Percentiles rank a stretch among this genome's conserved stretches.
These are phyloP conservation scores for Priceomyces fermenticarens DNA, from an alignment of 805 yeast species.

Conservation along the genomic window DNA sequence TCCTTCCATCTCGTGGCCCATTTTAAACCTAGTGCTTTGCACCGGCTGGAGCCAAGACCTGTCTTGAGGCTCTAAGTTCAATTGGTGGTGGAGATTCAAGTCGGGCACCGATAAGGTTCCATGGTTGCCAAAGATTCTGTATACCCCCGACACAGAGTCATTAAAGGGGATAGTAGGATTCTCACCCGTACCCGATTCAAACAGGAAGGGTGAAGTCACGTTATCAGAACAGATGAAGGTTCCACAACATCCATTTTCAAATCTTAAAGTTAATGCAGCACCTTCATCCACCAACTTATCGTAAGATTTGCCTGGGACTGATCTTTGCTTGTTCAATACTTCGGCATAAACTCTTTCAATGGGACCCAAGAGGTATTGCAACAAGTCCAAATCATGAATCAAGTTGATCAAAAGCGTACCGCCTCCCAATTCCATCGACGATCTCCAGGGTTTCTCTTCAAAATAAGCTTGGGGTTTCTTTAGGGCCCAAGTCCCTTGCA, in stretches of 20 bases:
- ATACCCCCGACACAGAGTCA: constrained; percentile 29
- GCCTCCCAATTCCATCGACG: constrained; percentile 32
- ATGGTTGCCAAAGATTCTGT: constrained; percentile 35
- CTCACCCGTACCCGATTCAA: constrained; percentile 43
- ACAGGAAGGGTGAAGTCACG: constrained; percentile 38
- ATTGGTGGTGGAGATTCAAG: constrained; percentile 34
- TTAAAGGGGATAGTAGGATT: constrained; percentile 38
- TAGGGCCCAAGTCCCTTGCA: constrained; percentile 42
- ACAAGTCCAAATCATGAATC: constrained; percentile 40
- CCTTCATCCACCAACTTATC: constrained; percentile 37
- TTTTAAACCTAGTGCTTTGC: constrained; percentile 17
- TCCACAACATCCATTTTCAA: constrained; percentile 37
- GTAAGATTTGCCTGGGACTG: constrained; percentile 2
- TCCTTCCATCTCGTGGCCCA: constrained; percentile 10
- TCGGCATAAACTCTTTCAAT: constrained; percentile 39
- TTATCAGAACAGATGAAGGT: constrained; percentile 42
- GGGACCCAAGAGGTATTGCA: constrained; percentile 40
- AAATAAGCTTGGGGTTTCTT: constrained; percentile 34
- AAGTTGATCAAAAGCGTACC: constrained; percentile 40
- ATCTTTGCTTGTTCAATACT: constrained; percentile 29
- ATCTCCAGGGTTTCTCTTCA: constrained; percentile 37
- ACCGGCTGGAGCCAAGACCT: constrained; percentile 29
- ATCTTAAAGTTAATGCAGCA: constrained; percentile 36
- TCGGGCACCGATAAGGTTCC: constrained; percentile 43
- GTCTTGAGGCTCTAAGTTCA: constrained; percentile 12